Evolutionary conservation across 2,329 filamentous ascomycete species (phyloP).

Genomic region (Talaromyces pinophilus): DNA sequence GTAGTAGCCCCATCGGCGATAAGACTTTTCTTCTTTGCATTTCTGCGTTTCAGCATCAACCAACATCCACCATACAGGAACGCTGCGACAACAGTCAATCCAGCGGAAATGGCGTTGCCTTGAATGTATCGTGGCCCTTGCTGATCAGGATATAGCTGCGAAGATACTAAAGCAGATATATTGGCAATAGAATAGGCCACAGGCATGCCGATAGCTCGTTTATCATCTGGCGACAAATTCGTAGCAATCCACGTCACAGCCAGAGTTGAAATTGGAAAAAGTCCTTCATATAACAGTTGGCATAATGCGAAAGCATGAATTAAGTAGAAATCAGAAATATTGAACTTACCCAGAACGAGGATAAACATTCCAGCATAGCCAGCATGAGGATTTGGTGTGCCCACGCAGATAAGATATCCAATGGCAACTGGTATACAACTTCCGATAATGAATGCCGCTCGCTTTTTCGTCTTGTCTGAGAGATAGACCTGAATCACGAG

Average conservation of each 20-base stretch:
- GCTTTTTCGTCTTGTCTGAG: conserved; percentile 5
- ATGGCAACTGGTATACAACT: conserved; percentile 8
- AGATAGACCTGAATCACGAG: conserved; percentile 11
- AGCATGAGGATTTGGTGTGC: conserved; percentile 2
- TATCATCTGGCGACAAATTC: conserved; percentile 12
- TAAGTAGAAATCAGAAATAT: neutral
- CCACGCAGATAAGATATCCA: conserved; percentile 17
- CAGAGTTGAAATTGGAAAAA: conserved; percentile 15
- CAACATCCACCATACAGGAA: conserved; percentile 11
- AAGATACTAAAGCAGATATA: conserved; percentile 13
- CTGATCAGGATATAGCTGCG: conserved; percentile 14
- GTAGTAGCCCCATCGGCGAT: conserved; percentile 13
- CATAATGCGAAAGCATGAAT: no score
- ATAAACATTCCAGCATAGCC: conserved; percentile 21
- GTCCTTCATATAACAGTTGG: neutral
- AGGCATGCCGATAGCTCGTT: conserved; percentile 17
- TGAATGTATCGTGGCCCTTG: conserved; percentile 13
- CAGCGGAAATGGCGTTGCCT: conserved; percentile 18
- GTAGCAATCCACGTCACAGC: conserved; percentile 15
- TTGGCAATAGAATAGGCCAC: conserved; percentile 14
- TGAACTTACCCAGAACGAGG: conserved; percentile 10
- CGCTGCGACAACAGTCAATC: conserved; percentile 8
- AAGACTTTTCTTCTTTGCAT: conserved; percentile 11
- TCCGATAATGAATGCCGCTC: conserved; percentile 11
- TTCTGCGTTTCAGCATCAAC: conserved; percentile 9